These are phyloP conservation scores for Talaromyces rugulosus DNA, from an alignment of 2,329 filamentous ascomycete genomes.

Conservation along the genomic window DNA sequence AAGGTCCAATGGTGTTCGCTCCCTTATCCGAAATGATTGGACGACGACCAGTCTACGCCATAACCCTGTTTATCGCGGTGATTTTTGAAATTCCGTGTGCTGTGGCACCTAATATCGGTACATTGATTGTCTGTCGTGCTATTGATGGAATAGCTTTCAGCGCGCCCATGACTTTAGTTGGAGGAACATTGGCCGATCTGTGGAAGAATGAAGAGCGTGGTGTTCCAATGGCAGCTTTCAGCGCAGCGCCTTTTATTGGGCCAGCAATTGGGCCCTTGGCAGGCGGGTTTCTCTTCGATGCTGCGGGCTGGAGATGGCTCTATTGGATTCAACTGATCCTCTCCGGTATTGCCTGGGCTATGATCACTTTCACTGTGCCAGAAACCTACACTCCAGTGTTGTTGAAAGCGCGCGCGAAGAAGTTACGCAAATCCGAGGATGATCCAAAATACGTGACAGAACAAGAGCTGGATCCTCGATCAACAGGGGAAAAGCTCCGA, in stretches of 20 bases:
- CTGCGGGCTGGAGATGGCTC: conserved; percentile 72
- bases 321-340: conserved; percentile 86
- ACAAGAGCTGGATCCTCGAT: conserved; percentile 70
- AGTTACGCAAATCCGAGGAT: conserved; percentile 66
- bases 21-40: conserved; percentile 74
- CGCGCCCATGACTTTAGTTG: conserved; percentile 80
- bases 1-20: conserved; percentile 72
- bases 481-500: conserved; percentile 62
- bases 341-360: conserved; percentile 62
- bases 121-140: conserved; percentile 68
- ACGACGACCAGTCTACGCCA: conserved; percentile 64
- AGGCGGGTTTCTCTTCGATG: conserved; percentile 71
- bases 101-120: conserved; percentile 69
- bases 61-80: conserved; percentile 65
- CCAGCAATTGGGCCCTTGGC: conserved; percentile 73
- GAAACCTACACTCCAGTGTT: conserved; percentile 84
- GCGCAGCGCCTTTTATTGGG: conserved; percentile 75
- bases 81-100: conserved; percentile 79
- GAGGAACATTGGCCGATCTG: conserved; percentile 77
- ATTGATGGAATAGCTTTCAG: conserved; percentile 83
- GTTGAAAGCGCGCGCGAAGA: conserved; percentile 64
- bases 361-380: conserved; percentile 84
- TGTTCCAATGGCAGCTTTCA: conserved; percentile 83
- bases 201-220: conserved; percentile 80
- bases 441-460: conserved; percentile 69